phyloP scores from a whole-genome alignment of 2,329 filamentous ascomycete species.

The Nectriaceae sp. region DNA sequence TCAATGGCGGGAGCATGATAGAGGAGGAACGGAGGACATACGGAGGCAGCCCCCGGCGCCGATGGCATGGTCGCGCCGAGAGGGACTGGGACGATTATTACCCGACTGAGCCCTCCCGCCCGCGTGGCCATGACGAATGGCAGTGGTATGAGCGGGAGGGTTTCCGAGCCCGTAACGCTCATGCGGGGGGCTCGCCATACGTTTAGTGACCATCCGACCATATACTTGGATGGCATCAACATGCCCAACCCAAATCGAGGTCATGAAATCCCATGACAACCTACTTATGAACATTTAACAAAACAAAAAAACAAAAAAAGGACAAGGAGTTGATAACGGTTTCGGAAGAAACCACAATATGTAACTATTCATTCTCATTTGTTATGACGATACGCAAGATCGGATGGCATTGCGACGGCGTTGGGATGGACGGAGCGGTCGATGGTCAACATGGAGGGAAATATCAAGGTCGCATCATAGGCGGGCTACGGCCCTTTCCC shows the following conservation, averaged over 20 bases:
- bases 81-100: conserved; percentile 13
- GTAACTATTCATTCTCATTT: too few species aligned
- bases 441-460: too few species aligned
- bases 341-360: too few species aligned
- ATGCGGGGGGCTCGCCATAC: conserved; percentile 31
- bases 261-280: too few species aligned
- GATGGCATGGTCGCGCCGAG: conserved; percentile 19
- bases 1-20: conserved; percentile 11
- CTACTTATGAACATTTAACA: too few species aligned
- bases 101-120: conserved; percentile 17
- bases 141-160: conserved; percentile 38
- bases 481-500: too few species aligned
- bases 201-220: too few species aligned
- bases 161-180: conserved; percentile 28
- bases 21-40: conserved; percentile 18
- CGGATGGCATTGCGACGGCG: conserved; percentile 24
- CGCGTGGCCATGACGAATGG: conserved; percentile 29
- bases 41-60: conserved; percentile 13
- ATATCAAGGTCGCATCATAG: too few species aligned
- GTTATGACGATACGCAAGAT: conserved; percentile 9
- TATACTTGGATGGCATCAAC: neutral
- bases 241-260: too few species aligned
- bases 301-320: too few species aligned
- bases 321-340: too few species aligned
- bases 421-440: conserved; percentile 12